Evolutionary conservation across 441 rosid species (phyloP), one percentile per base, ranked within the genome.

Genomic region (Erodium texanum): DNA sequence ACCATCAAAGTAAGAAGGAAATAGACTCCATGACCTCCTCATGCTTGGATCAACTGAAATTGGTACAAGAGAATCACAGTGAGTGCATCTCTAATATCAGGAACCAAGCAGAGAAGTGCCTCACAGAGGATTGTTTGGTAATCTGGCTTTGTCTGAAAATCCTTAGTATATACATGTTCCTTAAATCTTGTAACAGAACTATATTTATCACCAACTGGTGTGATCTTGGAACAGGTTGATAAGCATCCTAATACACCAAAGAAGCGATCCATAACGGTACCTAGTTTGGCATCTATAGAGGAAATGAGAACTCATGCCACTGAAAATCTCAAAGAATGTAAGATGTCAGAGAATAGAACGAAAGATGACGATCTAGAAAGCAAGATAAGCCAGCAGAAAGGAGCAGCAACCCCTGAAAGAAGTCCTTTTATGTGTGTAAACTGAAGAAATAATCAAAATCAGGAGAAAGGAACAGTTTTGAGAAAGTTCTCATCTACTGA

Each of bases 41-140:
- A 20, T 87, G 85, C 77, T 71, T 75, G 71, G 87, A 83, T 64
- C 82, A 86, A 71, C 90, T 87, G 54, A 77, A 78, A 45, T 78
- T 72, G 3, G 27, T 78, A 63, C 88, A 85, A 76, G 89, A 85
- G 76, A 82, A 75, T 22, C 97, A 90, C 70, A 82, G 90, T 16
- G 76, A 83, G 70, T 73, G 68, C 68, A 73, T 89, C 48, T 77
- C 85, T 61, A 78, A 29, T 62, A 81, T 90, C 71, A 83, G 90
- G 80, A 82, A 59, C 77, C 80, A 76, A 72, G 85, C 97, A 62
- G 88, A 90, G 66, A 86, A 86, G 74, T 83, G 83, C 74, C 84
- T 90, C 66, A 78, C 87, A 29, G 78, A 82, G 76, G 89, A 87
- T 74, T 93, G 86, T 77, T 70, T 82, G 92, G 98, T 93, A 82